phyloP scores from a whole-genome alignment of 108 stramenopile genomes.

The Aurantiochytrium sp. region DNA sequence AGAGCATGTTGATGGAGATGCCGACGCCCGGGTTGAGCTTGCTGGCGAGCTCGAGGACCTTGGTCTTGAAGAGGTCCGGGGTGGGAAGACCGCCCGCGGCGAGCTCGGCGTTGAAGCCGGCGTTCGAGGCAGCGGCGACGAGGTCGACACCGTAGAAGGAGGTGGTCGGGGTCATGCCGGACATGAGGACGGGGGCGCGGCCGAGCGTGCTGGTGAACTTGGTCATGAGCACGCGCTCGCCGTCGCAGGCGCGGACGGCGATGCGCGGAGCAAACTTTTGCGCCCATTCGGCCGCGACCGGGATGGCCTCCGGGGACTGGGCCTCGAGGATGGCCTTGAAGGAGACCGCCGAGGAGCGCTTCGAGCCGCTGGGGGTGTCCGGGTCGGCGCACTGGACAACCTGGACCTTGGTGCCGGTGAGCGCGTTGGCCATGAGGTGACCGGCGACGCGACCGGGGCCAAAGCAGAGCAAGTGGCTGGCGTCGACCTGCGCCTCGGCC shows the following conservation, averaged over 20 bases:
- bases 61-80: not conserved
- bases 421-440: not conserved
- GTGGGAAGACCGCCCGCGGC: constrained; percentile 32
- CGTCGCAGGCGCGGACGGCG: not conserved
- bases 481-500: not conserved
- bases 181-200: constrained; percentile 19
- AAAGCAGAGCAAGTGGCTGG: not conserved
- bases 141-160: constrained; percentile 27
- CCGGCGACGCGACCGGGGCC: not conserved
- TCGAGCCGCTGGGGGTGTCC: not conserved
- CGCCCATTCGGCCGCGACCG: not conserved
- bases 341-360: not conserved
- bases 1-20: constrained; percentile 35
- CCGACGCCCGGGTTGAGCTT: constrained; percentile 20
- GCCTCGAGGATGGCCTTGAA: not conserved
- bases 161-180: constrained; percentile 38
- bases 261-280: not conserved
- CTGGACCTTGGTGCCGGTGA: not conserved
- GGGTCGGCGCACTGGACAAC: not conserved
- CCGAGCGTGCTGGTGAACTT: constrained; percentile 5
- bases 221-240: constrained; percentile 5
- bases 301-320: not conserved
- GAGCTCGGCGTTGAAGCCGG: constrained; percentile 31
- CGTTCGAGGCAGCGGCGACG: constrained; percentile 29
- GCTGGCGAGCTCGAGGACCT: not conserved